Conservation (phyloP, 2,329 filamentous ascomycete species). For the Cordyceps militaris region DNA sequence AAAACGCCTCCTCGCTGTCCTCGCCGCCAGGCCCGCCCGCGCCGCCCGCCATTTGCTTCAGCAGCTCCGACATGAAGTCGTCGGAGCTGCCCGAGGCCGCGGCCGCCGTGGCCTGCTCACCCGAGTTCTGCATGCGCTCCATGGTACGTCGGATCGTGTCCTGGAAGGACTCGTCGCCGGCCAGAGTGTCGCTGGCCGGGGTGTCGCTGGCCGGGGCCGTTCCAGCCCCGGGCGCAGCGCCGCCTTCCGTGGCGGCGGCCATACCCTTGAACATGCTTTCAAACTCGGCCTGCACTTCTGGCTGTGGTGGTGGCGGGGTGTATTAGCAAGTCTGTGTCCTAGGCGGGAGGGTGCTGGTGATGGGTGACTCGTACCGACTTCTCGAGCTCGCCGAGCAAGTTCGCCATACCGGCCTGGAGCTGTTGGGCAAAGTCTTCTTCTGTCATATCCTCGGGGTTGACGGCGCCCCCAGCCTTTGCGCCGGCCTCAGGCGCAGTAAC, state of each 20-base stretch:
- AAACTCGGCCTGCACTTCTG: slow-evolving; percentile 72
- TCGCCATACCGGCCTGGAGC: slow-evolving; percentile 85
- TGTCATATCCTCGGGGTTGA: slow-evolving; percentile 39
- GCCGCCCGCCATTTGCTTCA: slow-evolving; percentile 69
- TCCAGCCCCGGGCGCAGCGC: slow-evolving; percentile 29
- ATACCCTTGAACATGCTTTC: slow-evolving; percentile 71
- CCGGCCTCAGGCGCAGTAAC: slow-evolving; percentile 14
- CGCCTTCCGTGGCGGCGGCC: slow-evolving; percentile 41
- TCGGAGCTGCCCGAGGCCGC: slow-evolving; percentile 60
- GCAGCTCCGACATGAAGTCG: slow-evolving; percentile 83
- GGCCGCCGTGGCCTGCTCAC: slow-evolving; percentile 75
- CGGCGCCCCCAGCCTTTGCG: slow-evolving; percentile 12
- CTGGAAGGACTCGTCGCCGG: slow-evolving; percentile 67
- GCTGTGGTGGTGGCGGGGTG: slow-evolving; percentile 28
- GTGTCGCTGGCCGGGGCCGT: slow-evolving; percentile 29
- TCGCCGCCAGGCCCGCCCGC: slow-evolving; percentile 53
- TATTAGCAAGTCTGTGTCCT: not conserved
- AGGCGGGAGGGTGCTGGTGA: not conserved
- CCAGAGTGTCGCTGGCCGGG: slow-evolving; percentile 24
- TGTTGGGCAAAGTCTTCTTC: slow-evolving; percentile 78
- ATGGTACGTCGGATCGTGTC: slow-evolving; percentile 91
- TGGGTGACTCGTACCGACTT: slow-evolving; percentile 37
- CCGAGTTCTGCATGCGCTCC: slow-evolving; percentile 90
- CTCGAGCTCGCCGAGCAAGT: slow-evolving; percentile 66
- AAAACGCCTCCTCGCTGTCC: slow-evolving; percentile 71